A percentile compares a stretch with the other conserved stretches of the same genome.
phyloP scores from a whole-genome alignment of 148 eudicot species.

The Chenopodium suecicum region DNA sequence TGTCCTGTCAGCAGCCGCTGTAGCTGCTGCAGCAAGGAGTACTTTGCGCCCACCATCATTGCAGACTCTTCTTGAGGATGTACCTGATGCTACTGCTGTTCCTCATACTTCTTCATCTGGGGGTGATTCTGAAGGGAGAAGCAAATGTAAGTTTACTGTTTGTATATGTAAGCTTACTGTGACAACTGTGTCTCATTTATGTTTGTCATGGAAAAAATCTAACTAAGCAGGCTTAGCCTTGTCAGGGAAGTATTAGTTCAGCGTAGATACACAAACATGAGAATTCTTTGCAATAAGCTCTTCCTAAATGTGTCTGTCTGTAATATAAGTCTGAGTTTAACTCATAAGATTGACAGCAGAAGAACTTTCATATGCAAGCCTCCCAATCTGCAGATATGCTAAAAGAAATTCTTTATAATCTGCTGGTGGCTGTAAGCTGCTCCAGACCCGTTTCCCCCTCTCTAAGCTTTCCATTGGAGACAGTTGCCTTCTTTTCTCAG shows the following conservation, averaged over 20 bases:
- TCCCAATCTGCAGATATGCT: neutral
- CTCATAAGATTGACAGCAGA: neutral
- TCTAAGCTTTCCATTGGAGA: neutral
- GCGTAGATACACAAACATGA: neutral
- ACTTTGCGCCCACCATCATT: constrained; percentile 90
- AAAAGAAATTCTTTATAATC: neutral
- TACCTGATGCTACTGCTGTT: constrained; percentile 67
- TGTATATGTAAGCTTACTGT: neutral
- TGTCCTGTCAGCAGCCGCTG: constrained; percentile 74
- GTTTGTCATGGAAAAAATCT: neutral
- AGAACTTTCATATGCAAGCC: neutral
- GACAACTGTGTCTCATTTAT: neutral
- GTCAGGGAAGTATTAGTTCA: neutral
- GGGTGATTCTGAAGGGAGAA: constrained; percentile 96
- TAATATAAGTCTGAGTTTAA: no score
- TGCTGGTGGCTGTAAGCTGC: neutral
- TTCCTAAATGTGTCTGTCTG: no score
- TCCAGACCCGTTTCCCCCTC: neutral
- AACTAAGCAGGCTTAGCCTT: no score
- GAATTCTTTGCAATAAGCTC: no score
- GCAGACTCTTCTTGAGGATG: constrained; percentile 93
- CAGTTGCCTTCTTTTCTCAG: neutral
- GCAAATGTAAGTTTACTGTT: constrained; percentile 63
- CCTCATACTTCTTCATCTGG: constrained; percentile 79
- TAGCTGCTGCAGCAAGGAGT: constrained; percentile 93